Base-by-base conservation (phyloP, 1,284 basidiomycete species). In the Agroathelia rolfsii region DNA sequence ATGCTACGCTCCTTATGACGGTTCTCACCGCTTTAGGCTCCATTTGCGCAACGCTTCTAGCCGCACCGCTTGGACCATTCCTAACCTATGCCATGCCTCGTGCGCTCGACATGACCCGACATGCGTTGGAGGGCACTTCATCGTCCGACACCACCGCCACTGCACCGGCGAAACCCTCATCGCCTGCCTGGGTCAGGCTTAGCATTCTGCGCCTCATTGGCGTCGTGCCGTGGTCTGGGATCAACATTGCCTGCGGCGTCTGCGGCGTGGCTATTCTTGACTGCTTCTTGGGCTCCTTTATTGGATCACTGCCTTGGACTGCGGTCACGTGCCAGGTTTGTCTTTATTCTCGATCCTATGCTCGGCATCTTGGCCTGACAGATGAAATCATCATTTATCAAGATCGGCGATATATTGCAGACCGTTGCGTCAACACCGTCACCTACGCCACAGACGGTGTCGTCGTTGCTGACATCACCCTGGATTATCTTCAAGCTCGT, bases 211-310 rank as follows among this genome's bases (percentile, higher is more conserved):
- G 88, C 27, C 75, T 92, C 33, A 73, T 92, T 50, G 88, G 89
- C 16, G 75, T 94, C 34, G 86, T 94, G 6, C 88, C 88, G 4
- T 94, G 88, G 88, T 87, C 84, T 34, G 89, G 86, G 35, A 88
- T 94, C 63, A 94, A 94, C 52, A 83, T 94, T 38, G 89, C 89
- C 19, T 90, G 83, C 53, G 88, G 88, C 29, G 85, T 92, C 11
- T 86, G 85, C 45, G 80, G 83, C 20, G 86, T 94, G 15, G 61
- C 74, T 5, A 49, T 84, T 30, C 50, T 59, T 35, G 80, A 89
- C 49, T 90, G 86, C 55, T 66, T 79, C 47, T 61, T 87, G 16
- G 84, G 83, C 24, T 66, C 76, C 38, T 90, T 83, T 66, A 87
- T 88, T 45, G 87, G 74, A 35, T 76, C 65, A 48, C 63, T 76